phyloP scores from a whole-genome alignment of 2,329 filamentous ascomycete species.

The Fusarium acutatum region DNA sequence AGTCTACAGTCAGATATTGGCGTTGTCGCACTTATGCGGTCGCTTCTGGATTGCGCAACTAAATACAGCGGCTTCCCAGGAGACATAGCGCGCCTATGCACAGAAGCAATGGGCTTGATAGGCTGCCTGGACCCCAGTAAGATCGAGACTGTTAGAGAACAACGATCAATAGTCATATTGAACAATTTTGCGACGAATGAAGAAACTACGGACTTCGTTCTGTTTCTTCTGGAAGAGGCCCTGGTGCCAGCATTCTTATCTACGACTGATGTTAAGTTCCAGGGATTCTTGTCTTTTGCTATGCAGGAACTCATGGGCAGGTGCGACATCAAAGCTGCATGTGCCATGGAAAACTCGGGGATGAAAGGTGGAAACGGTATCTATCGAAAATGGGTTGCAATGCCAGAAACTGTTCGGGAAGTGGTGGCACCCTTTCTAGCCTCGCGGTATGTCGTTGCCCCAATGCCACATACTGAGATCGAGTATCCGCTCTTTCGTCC shows the following conservation, averaged over 20 bases:
- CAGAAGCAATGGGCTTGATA: constrained; percentile 85
- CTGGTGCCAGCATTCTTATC: constrained; percentile 92
- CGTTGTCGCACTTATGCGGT: constrained; percentile 75
- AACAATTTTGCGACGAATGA: constrained; percentile 83
- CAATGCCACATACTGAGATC: constrained; percentile 63
- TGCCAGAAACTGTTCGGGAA: constrained; percentile 81
- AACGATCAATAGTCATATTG: constrained; percentile 83
- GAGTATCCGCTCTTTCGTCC: constrained; percentile 82
- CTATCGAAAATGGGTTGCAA: constrained; percentile 77
- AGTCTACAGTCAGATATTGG: constrained; percentile 85
- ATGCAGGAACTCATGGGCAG: constrained; percentile 91
- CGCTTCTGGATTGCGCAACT: constrained; percentile 84
- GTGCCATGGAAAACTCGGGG: constrained; percentile 51
- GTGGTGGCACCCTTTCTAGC: constrained; percentile 87
- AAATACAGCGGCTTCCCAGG: constrained; percentile 76
- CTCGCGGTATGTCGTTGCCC: constrained; percentile 80
- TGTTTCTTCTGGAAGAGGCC: constrained; percentile 86
- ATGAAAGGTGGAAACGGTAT: constrained; percentile 63
- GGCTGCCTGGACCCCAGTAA: constrained; percentile 93
- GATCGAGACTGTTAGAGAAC: constrained; percentile 80
- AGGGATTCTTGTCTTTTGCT: constrained; percentile 90
- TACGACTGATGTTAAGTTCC: constrained; percentile 84
- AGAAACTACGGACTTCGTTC: constrained; percentile 86
- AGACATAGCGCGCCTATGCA: constrained; percentile 76
- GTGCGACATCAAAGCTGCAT: constrained; percentile 74